phyloP scores from a whole-genome alignment of 768 basidiomycete species.

The Russula earlei region DNA sequence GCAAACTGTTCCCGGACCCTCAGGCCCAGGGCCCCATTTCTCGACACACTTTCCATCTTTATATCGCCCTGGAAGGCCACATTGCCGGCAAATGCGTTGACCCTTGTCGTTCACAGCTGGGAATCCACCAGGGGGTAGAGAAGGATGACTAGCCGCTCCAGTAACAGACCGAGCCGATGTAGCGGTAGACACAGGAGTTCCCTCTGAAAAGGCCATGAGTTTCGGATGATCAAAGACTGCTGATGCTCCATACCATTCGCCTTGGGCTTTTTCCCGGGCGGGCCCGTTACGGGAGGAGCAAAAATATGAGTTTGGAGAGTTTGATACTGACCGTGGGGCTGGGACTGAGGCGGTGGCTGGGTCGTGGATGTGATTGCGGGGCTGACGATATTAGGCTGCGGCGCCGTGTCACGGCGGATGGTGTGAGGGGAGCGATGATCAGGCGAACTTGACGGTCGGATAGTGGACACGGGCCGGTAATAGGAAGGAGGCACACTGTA shows the following conservation, averaged over 20 bases:
- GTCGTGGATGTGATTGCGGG: slow-evolving; percentile 15
- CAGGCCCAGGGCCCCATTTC: slow-evolving; percentile 75
- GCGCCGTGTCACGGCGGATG: slow-evolving; percentile 3
- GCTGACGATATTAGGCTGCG: slow-evolving; percentile 2
- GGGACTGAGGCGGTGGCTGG: slow-evolving; percentile 21
- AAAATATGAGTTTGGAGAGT: slow-evolving; percentile 62
- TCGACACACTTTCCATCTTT: slow-evolving; percentile 77
- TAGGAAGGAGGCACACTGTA: slow-evolving; percentile 24
- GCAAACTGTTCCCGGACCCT: slow-evolving; percentile 72
- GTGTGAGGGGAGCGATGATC: slow-evolving; percentile 8
- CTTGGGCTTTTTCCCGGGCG: slow-evolving; percentile 60
- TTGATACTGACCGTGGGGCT: slow-evolving; percentile 31
- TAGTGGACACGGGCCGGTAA: slow-evolving; percentile 14
- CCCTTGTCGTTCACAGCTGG: slow-evolving; percentile 38
- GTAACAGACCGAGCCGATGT: slow-evolving; percentile 3
- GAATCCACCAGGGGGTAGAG: slow-evolving; percentile 26
- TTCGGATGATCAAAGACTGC: neutral
- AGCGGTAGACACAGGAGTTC: slow-evolving; percentile 1
- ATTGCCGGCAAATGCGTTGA: slow-evolving; percentile 59
- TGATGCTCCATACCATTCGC: slow-evolving; percentile 22
- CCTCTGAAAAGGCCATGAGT: neutral
- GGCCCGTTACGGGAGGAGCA: slow-evolving; percentile 63
- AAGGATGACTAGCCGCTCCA: slow-evolving; percentile 21
- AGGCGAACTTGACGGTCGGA: slow-evolving; percentile 10
- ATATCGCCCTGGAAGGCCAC: slow-evolving; percentile 59